phyloP scores from a whole-genome alignment of 2,329 filamentous ascomycete genomes.

The Fusarium continuum region DNA sequence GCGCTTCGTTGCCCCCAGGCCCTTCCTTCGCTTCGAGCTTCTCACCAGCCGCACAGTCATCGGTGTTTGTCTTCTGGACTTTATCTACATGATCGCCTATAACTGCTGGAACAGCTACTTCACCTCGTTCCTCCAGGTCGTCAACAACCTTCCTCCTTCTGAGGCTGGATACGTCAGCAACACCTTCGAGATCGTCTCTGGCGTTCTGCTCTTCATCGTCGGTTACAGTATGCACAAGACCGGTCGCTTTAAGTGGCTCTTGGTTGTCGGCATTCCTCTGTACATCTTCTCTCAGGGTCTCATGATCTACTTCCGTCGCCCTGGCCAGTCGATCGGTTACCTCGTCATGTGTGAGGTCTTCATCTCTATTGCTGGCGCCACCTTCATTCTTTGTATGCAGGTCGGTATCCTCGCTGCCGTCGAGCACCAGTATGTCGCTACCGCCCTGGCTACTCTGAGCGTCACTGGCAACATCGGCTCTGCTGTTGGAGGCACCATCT shows the following conservation, averaged over 20 bases:
- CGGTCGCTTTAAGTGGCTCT: constrained; percentile 63
- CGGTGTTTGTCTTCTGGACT: constrained; percentile 55
- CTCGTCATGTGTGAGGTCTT: constrained; percentile 62
- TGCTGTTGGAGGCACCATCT: constrained; percentile 44
- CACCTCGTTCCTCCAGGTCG: constrained; percentile 61
- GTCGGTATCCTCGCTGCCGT: constrained; percentile 45
- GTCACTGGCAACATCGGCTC: constrained; percentile 43
- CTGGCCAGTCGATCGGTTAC: constrained; percentile 54
- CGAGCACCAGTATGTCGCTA: constrained; percentile 47
- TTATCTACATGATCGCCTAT: constrained; percentile 54
- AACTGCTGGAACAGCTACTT: constrained; percentile 60
- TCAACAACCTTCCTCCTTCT: constrained; percentile 57
- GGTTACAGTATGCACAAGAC: constrained; percentile 58
- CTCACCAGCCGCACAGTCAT: constrained; percentile 60
- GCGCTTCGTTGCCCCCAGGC: constrained; percentile 60
- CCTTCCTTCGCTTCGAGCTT: constrained; percentile 64
- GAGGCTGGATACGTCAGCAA: constrained; percentile 59
- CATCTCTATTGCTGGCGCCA: constrained; percentile 60
- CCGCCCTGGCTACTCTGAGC: constrained; percentile 43
- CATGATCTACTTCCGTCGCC: constrained; percentile 43
- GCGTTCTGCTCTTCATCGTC: constrained; percentile 57
- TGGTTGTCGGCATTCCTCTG: constrained; percentile 59
- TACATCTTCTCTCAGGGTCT: constrained; percentile 63
- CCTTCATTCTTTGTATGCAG: constrained; percentile 54
- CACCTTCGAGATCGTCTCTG: constrained; percentile 59